These are phyloP conservation scores for Ascochyta lentis DNA, from an alignment of 2,329 filamentous ascomycete species.

Conservation along the genomic window DNA sequence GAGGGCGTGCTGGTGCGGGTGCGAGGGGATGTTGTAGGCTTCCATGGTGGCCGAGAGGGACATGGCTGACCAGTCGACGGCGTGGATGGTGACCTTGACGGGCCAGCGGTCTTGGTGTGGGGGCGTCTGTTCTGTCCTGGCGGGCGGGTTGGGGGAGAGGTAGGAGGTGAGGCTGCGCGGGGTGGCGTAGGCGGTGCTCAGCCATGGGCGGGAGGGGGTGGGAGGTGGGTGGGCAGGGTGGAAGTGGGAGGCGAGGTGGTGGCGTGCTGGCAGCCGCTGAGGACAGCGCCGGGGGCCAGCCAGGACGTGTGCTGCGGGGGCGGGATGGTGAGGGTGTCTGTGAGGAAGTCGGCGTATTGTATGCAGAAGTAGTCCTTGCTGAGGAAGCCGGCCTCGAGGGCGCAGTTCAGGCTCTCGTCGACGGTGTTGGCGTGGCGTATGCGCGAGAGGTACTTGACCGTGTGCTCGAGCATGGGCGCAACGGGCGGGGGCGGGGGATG, in stretches of 20 bases:
- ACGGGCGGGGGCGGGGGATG: constrained; percentile 29
- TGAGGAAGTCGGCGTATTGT: constrained; percentile 64
- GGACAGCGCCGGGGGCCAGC: constrained; percentile 66
- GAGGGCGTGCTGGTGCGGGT: constrained; percentile 38
- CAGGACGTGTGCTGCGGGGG: constrained; percentile 65
- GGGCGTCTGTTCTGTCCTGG: neutral
- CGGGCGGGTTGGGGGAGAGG: constrained; percentile 26
- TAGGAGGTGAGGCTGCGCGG: constrained; percentile 30
- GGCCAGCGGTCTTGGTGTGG: constrained; percentile 66
- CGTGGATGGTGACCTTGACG: constrained; percentile 70
- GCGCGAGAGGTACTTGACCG: constrained; percentile 67
- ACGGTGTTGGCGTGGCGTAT: constrained; percentile 61
- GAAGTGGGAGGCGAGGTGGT: constrained; percentile 36
- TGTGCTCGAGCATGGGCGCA: constrained; percentile 59
- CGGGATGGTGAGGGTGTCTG: constrained; percentile 60
- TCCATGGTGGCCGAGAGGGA: constrained; percentile 72
- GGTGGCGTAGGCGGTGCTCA: constrained; percentile 42
- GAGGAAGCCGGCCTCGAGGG: constrained; percentile 61
- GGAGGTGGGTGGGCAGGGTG: constrained; percentile 21
- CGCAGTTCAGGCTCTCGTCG: constrained; percentile 62
- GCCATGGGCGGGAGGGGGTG: constrained; percentile 48
- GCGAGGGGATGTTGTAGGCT: constrained; percentile 69
- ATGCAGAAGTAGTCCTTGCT: constrained; percentile 58
- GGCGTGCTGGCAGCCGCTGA: constrained; percentile 68
- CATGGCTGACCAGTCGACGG: constrained; percentile 66